phyloP scores from a whole-genome alignment of 176 grass and related monocot species.

The Musa itinerans region DNA sequence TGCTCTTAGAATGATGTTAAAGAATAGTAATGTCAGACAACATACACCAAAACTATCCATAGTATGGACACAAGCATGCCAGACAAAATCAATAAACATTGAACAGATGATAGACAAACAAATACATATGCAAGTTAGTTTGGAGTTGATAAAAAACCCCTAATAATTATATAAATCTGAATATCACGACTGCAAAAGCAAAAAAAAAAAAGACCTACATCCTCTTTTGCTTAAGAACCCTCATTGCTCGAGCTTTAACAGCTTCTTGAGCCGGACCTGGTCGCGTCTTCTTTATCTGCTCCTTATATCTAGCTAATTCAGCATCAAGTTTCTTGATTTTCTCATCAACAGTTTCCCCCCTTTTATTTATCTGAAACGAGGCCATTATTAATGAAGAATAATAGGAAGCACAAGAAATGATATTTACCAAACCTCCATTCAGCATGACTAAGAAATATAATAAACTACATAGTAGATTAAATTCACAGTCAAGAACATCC shows the following conservation, averaged over 20 bases:
- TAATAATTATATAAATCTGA: too few relatives aligned
- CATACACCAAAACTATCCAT: too few relatives aligned
- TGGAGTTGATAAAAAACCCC: too few relatives aligned
- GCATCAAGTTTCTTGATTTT: constrained; percentile 93
- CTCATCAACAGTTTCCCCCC: constrained; percentile 80
- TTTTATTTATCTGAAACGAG: constrained; percentile 60
- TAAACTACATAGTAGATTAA: neutral
- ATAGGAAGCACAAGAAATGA: too few relatives aligned
- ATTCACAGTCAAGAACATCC: neutral
- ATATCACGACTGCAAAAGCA: neutral
- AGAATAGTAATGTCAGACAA: too few relatives aligned
- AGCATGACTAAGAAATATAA: neutral
- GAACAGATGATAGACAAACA: too few relatives aligned
- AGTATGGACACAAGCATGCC: too few relatives aligned
- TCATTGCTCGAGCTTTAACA: constrained; percentile 82
- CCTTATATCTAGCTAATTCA: constrained; percentile 68
- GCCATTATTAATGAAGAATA: neutral
- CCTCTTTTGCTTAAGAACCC: constrained; percentile 84
- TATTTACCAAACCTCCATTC: neutral
- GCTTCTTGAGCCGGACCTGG: constrained; percentile 92
- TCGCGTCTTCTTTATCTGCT: constrained; percentile 76
- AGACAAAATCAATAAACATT: too few relatives aligned
- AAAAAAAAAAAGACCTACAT: constrained; percentile 27
- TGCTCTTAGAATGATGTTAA: too few relatives aligned
- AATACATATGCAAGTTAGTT: too few relatives aligned